Percentiles rank a stretch among this genome's conserved stretches.
phyloP scores from a whole-genome alignment of 2,329 filamentous ascomycete genomes.

The Drechmeria coniospora region DNA sequence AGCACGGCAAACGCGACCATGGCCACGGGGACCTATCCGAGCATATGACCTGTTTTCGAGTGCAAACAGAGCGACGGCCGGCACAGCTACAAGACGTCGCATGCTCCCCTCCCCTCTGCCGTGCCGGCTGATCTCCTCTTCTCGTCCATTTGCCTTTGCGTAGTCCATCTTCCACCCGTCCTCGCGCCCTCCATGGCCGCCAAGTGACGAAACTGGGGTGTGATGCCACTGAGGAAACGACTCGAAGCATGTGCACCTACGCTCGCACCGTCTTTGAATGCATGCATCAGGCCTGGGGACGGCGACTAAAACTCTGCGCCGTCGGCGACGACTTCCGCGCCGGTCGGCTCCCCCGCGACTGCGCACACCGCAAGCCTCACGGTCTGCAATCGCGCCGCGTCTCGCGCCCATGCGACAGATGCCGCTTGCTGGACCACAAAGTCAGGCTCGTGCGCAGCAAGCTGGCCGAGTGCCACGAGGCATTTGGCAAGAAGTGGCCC shows the following conservation, averaged over 20 bases:
- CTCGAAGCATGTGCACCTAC: slow-evolving; percentile 13
- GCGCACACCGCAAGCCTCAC: slow-evolving; percentile 9
- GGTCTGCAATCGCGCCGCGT: slow-evolving; percentile 9
- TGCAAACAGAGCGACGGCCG: no score
- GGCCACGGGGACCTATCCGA: no score
- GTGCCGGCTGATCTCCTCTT: no score
- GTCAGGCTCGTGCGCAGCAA: slow-evolving; percentile 5
- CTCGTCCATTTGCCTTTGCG: no score
- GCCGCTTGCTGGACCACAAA: slow-evolving; percentile 8
- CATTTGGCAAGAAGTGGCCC: slow-evolving; percentile 1
- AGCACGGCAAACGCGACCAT: no score
- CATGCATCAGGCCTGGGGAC: slow-evolving; percentile 12
- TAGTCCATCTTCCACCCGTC: no score
- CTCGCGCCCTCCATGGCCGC: no score
- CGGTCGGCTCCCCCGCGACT: slow-evolving; percentile 5
- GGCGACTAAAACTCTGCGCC: slow-evolving; percentile 9
- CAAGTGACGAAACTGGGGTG: no score
- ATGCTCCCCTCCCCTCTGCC: no score
- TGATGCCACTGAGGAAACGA: no score
- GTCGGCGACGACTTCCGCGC: slow-evolving; percentile 5
- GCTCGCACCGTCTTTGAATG: slow-evolving; percentile 11
- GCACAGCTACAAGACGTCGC: no score
- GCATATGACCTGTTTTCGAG: no score
- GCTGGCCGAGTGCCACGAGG: slow-evolving; percentile 6
- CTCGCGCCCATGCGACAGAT: slow-evolving; percentile 10